A percentile compares a stretch with the other conserved stretches of the same genome.
Conservation (phyloP, 2,329 filamentous ascomycete genomes). For the Daldinia sp. region DNA sequence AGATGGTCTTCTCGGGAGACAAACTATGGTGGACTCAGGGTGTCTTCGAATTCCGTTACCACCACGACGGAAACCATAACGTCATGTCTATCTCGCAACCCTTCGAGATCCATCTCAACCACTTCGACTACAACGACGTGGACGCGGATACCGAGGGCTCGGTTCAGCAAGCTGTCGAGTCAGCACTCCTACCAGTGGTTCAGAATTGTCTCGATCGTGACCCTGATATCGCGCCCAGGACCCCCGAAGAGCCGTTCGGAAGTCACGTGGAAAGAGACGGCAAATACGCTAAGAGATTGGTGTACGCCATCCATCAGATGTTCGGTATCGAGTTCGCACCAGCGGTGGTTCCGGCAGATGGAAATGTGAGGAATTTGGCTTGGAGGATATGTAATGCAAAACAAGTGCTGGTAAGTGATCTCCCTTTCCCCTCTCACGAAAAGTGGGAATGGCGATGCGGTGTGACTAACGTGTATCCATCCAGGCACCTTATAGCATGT, state of each 20-base stretch:
- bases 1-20: conserved; percentile 88
- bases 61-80: conserved; percentile 90
- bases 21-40: conserved; percentile 98
- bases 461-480: conserved; percentile 5
- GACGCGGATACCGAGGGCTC: conserved; percentile 73
- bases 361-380: conserved; percentile 86
- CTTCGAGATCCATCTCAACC: conserved; percentile 86
- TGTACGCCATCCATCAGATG: conserved; percentile 96
- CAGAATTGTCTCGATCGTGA: conserved; percentile 93
- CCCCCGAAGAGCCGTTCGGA: conserved; percentile 83
- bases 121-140: conserved; percentile 79
- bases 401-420: conserved; percentile 79
- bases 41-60: conserved; percentile 96
- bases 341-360: conserved; percentile 90
- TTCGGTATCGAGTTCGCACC: conserved; percentile 96
- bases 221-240: conserved; percentile 85
- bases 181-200: conserved; percentile 80
- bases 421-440: background rate
- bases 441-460: conserved; percentile 20
- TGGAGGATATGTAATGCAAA: conserved; percentile 97
- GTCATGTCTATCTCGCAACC: conserved; percentile 94
- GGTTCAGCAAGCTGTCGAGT: conserved; percentile 76
- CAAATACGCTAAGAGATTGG: conserved; percentile 88
- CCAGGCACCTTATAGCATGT: conserved; percentile 77
- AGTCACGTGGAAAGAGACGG: conserved; percentile 83